Evolutionary conservation across 805 yeast genomes (phyloP).

Genomic region (Wickerhamomyces ciferrii): DNA sequence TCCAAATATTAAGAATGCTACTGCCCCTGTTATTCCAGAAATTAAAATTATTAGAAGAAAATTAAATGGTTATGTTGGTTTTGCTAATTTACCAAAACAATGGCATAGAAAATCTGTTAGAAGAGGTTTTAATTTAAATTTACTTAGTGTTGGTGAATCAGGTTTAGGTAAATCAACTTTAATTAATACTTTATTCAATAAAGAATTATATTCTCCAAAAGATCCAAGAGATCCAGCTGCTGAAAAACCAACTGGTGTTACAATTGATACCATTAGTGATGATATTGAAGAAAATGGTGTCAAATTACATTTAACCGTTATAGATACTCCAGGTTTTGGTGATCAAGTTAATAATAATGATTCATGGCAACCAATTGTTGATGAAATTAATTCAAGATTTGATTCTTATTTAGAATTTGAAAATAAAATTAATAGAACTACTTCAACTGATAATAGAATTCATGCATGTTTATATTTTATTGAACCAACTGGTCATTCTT

Average conservation of each 20-base stretch:
- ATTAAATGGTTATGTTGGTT: conserved; percentile 90
- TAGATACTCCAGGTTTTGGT: conserved; percentile 94
- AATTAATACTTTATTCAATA: conserved; percentile 83
- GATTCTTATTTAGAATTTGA: conserved; percentile 88
- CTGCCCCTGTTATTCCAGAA: conserved; percentile 22
- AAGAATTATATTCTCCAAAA: conserved; percentile 45
- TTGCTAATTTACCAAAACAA: conserved; percentile 96
- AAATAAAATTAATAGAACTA: conserved; percentile 70
- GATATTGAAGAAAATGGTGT: conserved; percentile 94
- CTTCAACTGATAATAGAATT: conserved; percentile 73
- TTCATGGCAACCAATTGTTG: conserved; percentile 87
- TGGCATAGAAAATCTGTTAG: conserved; percentile 94
- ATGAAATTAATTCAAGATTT: conserved; percentile 81
- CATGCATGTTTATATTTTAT: conserved; percentile 93
- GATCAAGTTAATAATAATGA: conserved; percentile 77
- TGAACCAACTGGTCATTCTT: conserved; percentile 95
- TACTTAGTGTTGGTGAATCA: conserved; percentile 86
- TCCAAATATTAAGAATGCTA: conserved; percentile 11
- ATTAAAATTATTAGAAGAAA: conserved; percentile 71
- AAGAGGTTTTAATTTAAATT: conserved; percentile 83
- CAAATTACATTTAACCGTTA: conserved; percentile 72
- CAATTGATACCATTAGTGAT: conserved; percentile 55
- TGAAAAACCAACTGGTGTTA: conserved; percentile 41
- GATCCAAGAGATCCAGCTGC: conserved; percentile 34
- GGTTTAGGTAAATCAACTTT: conserved; percentile 94